These are phyloP conservation scores for Mayamaea pseudoterrestris DNA, from an alignment of 108 stramenopile genomes.

Conservation along the genomic window DNA sequence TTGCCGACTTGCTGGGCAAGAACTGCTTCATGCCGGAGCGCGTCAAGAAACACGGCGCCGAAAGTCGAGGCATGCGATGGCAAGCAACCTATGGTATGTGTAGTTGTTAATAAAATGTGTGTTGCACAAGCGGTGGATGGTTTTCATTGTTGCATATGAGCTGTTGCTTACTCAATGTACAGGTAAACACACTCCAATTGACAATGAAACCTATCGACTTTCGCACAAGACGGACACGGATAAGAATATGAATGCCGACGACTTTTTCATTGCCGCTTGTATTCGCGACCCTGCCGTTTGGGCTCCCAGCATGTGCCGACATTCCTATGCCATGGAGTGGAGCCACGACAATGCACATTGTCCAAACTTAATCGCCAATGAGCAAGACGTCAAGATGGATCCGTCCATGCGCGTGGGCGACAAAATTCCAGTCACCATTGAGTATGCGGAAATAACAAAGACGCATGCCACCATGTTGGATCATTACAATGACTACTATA, in stretches of 20 bases:
- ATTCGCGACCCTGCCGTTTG: constrained; percentile 6
- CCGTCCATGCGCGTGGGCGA: not conserved
- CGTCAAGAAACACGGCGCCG: constrained; percentile 22
- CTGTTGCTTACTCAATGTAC: too few relatives aligned
- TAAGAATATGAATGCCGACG: constrained; percentile 19
- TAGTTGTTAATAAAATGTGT: too few relatives aligned
- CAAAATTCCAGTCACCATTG: constrained; percentile 3
- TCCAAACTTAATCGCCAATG: constrained; percentile 48
- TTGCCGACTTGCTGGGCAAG: constrained; percentile 42
- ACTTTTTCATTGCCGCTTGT: constrained; percentile 26
- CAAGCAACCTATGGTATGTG: too few relatives aligned
- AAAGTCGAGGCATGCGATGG: constrained; percentile 31
- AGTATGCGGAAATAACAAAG: constrained; percentile 12
- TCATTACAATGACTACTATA: constrained; percentile 57
- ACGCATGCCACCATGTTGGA: constrained; percentile 34
- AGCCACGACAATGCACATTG: constrained; percentile 23
- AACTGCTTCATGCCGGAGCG: constrained; percentile 44
- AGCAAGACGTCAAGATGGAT: constrained; percentile 9
- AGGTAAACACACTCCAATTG: constrained; percentile 80
- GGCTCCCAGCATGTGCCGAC: constrained; percentile 13
- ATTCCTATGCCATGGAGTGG: constrained; percentile 55
- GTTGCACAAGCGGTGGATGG: too few relatives aligned
- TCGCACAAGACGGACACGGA: constrained; percentile 28
- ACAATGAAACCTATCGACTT: constrained; percentile 23
- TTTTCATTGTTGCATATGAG: too few relatives aligned